A percentile compares a stretch with the other conserved stretches of the same genome.
Conservation (phyloP, 164 flowering plant species). For the Chimonanthus salicifolius region DNA sequence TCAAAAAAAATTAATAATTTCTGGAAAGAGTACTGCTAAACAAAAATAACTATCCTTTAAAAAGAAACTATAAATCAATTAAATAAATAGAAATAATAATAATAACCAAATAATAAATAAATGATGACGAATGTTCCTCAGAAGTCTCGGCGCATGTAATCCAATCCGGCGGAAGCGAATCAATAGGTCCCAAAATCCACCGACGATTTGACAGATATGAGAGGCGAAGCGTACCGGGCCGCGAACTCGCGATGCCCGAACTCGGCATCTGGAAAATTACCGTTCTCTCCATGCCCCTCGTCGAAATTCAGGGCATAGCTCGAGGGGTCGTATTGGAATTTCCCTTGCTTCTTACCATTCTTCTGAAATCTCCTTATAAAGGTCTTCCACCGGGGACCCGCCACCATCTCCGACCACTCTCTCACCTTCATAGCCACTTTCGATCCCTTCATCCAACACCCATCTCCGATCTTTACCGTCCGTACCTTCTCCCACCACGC, state of each 20-base stretch:
- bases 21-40: no score
- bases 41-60: no score
- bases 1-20: no score
- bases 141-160: not conserved
- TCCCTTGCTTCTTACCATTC: conserved; percentile 18
- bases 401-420: conserved; percentile 81
- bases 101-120: no score
- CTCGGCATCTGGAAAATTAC: not conserved
- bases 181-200: conserved; percentile 1
- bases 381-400: conserved; percentile 89
- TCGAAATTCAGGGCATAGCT: conserved; percentile 85
- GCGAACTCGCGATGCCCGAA: conserved; percentile 4
- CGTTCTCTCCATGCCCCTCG: conserved; percentile 29
- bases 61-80: no score
- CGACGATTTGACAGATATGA: conserved; percentile 8
- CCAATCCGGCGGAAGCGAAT: not conserved
- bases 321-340: conserved; percentile 70
- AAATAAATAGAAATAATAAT: no score
- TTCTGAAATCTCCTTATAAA: conserved; percentile 69
- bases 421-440: conserved; percentile 39
- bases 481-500: not conserved
- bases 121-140: no score
- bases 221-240: conserved; percentile 10
- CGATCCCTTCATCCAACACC: conserved; percentile 19
- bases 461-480: conserved; percentile 6